These are phyloP conservation scores for Ustilago sp. DNA, from an alignment of 1,284 basidiomycete genomes.

Conservation along the genomic window DNA sequence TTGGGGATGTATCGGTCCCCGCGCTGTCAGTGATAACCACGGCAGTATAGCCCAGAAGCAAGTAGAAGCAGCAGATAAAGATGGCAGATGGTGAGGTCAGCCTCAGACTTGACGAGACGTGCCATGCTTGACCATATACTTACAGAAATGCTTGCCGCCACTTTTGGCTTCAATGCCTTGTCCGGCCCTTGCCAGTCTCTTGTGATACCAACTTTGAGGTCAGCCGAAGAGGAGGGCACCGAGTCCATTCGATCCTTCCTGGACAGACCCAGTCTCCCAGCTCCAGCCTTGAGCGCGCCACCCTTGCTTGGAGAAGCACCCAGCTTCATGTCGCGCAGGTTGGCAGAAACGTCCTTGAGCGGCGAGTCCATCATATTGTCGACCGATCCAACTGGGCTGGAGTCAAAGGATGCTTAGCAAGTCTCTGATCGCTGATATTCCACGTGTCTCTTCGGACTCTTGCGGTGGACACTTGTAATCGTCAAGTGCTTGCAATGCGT, in stretches of 20 bases:
- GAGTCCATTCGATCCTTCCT: conserved; percentile 53
- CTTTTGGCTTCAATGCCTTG: conserved; percentile 42
- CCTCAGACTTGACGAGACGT: too few species aligned
- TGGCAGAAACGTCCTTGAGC: conserved; percentile 54
- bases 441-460: background rate
- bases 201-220: conserved; percentile 54
- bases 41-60: background rate
- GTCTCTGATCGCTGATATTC: background rate
- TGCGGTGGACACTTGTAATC: background rate
- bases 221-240: conserved; percentile 28
- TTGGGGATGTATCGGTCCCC: conserved; percentile 67
- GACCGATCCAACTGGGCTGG: background rate
- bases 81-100: too few species aligned
- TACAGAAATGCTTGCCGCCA: conserved; percentile 46
- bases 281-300: conserved; percentile 24
- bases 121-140: background rate
- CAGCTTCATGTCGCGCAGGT: conserved; percentile 52
- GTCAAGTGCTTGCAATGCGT: background rate
- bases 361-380: conserved; percentile 46
- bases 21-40: conserved; percentile 32
- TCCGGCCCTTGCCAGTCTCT: conserved; percentile 63
- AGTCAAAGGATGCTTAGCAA: background rate
- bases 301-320: conserved; percentile 43
- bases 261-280: conserved; percentile 25
- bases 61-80: background rate